phyloP scores from a whole-genome alignment of 352 stramenopile genomes.

The Pythium utonaiense region DNA sequence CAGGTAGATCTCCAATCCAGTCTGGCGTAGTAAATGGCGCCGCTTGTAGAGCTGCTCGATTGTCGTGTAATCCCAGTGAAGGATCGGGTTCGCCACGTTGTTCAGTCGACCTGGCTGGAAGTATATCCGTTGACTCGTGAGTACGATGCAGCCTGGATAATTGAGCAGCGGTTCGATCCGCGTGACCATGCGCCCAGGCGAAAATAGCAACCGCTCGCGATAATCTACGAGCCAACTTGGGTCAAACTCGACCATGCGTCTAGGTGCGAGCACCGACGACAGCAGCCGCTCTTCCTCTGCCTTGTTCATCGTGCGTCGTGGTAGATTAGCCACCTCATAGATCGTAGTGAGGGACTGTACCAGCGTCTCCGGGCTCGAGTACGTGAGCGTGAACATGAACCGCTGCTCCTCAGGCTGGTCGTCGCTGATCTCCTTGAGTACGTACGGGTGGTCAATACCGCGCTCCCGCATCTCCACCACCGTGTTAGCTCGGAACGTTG shows the following conservation, averaged over 20 bases:
- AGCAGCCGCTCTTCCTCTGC: conserved; percentile 66
- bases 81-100: conserved; percentile 85
- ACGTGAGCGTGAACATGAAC: conserved; percentile 75
- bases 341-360: conserved; percentile 55
- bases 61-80: conserved; percentile 77
- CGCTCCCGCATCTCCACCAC: conserved; percentile 75
- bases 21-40: conserved; percentile 85
- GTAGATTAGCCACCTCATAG: conserved; percentile 53
- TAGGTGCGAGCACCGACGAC: conserved; percentile 50
- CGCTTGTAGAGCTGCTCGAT: conserved; percentile 85
- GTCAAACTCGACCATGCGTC: conserved; percentile 70
- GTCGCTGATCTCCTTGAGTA: conserved; percentile 35
- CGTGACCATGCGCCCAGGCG: conserved; percentile 41
- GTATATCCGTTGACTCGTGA: conserved; percentile 78
- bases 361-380: conserved; percentile 63
- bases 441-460: conserved; percentile 67
- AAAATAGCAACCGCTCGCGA: conserved; percentile 61
- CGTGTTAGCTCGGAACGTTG: conserved; percentile 54
- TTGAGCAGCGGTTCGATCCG: conserved; percentile 85
- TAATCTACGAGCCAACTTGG: conserved; percentile 82
- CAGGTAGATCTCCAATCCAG: conserved; percentile 83
- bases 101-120: conserved; percentile 92
- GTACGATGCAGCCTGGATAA: conserved; percentile 85
- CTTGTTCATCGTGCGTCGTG: conserved; percentile 46
- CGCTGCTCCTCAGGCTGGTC: conserved; percentile 17